Conservation (phyloP, 306 rosid species). For the Vigna trinervia region DNA sequence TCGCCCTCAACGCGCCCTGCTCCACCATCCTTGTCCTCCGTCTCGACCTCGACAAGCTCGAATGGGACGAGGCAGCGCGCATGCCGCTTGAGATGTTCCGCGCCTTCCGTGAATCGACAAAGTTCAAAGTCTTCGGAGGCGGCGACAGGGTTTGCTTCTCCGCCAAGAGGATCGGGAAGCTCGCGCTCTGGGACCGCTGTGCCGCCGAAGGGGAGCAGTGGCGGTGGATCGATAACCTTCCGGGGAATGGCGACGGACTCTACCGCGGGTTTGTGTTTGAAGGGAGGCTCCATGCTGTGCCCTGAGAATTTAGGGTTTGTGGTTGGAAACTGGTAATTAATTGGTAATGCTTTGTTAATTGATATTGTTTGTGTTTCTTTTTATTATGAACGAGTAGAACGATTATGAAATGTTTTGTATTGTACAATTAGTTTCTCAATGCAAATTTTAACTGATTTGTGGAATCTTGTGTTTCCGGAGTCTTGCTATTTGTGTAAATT, state of each 20-base stretch:
- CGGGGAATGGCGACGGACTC: slow-evolving; percentile 71
- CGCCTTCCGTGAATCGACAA: slow-evolving; percentile 78
- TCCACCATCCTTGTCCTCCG: slow-evolving; percentile 77
- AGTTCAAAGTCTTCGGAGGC: slow-evolving; percentile 85
- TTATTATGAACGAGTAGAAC: neutral
- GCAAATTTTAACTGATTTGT: slow-evolving; percentile 37
- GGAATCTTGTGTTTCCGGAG: slow-evolving; percentile 25
- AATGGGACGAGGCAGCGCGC: slow-evolving; percentile 88
- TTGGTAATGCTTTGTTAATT: slow-evolving; percentile 39
- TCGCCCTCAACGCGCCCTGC: slow-evolving; percentile 72
- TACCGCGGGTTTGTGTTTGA: slow-evolving; percentile 75
- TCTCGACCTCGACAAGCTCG: slow-evolving; percentile 70
- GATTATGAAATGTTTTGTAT: slow-evolving; percentile 32
- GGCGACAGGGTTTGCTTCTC: slow-evolving; percentile 81
- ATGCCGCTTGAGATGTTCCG: slow-evolving; percentile 83
- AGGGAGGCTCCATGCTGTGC: slow-evolving; percentile 76
- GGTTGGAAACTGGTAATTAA: slow-evolving; percentile 39
- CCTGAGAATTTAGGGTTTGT: slow-evolving; percentile 48
- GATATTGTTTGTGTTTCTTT: slow-evolving; percentile 19
- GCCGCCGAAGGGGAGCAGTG: slow-evolving; percentile 53
- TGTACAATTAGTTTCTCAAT: slow-evolving; percentile 36
- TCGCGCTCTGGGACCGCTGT: slow-evolving; percentile 76
- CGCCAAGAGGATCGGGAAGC: slow-evolving; percentile 68
- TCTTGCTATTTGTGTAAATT: slow-evolving; percentile 18
- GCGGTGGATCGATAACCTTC: slow-evolving; percentile 77